phyloP scores from a whole-genome alignment of 345 rosid species.

The Excoecaria cochinchinensis region DNA sequence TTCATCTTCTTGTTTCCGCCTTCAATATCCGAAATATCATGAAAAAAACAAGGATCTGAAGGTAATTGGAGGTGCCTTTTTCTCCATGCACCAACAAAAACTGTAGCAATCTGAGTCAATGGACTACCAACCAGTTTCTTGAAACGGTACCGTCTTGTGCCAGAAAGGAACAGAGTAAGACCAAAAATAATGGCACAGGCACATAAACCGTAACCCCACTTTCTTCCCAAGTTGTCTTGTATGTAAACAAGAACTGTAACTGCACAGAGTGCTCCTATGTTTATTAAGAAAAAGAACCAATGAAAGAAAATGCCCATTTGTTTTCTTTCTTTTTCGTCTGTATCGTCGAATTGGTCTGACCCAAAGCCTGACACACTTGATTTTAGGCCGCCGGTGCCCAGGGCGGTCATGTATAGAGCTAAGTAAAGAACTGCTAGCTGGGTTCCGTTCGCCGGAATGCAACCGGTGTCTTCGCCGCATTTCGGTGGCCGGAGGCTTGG shows the following conservation, averaged over 20 bases:
- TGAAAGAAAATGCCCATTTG: constrained; percentile 80
- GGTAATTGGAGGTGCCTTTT: constrained; percentile 60
- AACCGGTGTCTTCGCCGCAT: constrained; percentile 43
- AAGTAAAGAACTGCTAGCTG: constrained; percentile 69
- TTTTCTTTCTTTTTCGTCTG: constrained; percentile 52
- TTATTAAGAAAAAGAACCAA: constrained; percentile 94
- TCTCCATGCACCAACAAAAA: constrained; percentile 61
- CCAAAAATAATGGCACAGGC: constrained; percentile 67
- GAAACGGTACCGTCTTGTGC: constrained; percentile 78
- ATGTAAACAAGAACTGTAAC: constrained; percentile 88
- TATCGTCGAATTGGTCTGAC: constrained; percentile 90
- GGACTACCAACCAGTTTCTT: constrained; percentile 89
- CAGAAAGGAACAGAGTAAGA: constrained; percentile 56
- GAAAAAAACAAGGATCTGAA: constrained; percentile 50
- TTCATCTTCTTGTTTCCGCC: constrained; percentile 50
- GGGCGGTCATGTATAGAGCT: constrained; percentile 79
- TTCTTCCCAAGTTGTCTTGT: constrained; percentile 78
- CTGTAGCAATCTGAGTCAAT: constrained; percentile 83
- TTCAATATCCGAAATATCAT: constrained; percentile 52
- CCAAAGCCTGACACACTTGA: constrained; percentile 97
- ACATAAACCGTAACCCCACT: constrained; percentile 89
- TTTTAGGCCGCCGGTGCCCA: constrained; percentile 93
- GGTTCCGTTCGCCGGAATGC: constrained; percentile 56
- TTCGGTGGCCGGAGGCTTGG: constrained; percentile 82
- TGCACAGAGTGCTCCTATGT: constrained; percentile 72